phyloP scores from a whole-genome alignment of 257 asterid species.

The Solanum ahanhuiri region DNA sequence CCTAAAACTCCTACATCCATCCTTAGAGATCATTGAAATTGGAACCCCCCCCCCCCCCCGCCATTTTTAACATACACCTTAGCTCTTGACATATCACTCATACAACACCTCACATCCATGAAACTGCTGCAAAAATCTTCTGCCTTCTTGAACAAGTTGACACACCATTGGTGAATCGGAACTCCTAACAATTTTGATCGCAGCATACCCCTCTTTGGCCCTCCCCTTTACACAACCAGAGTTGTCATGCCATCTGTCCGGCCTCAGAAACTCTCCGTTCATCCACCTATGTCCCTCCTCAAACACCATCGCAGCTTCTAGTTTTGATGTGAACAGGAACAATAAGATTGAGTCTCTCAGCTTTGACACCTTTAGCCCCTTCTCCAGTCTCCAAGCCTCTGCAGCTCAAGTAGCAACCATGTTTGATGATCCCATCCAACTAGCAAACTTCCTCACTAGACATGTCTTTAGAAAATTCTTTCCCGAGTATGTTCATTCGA shows the following conservation, averaged over 20 bases:
- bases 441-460: background rate
- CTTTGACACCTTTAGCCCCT: background rate
- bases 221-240: background rate
- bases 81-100: background rate
- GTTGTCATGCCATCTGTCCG: background rate
- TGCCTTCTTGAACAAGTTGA: too few species aligned
- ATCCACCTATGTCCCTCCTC: background rate
- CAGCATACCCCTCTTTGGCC: background rate
- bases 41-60: background rate
- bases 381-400: background rate
- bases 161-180: background rate
- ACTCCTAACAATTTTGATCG: background rate
- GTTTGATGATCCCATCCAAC: background rate
- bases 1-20: background rate
- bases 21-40: background rate
- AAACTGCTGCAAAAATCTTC: background rate
- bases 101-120: background rate
- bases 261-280: background rate
- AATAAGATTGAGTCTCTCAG: background rate
- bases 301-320: background rate
- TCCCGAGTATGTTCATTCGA: background rate
- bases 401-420: background rate
- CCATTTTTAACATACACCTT: background rate
- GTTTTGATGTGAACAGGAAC: background rate
- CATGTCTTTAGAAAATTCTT: background rate